These are phyloP conservation scores for Cucumis hystrix DNA, from an alignment of 306 rosid genomes.

Conservation along the genomic window DNA sequence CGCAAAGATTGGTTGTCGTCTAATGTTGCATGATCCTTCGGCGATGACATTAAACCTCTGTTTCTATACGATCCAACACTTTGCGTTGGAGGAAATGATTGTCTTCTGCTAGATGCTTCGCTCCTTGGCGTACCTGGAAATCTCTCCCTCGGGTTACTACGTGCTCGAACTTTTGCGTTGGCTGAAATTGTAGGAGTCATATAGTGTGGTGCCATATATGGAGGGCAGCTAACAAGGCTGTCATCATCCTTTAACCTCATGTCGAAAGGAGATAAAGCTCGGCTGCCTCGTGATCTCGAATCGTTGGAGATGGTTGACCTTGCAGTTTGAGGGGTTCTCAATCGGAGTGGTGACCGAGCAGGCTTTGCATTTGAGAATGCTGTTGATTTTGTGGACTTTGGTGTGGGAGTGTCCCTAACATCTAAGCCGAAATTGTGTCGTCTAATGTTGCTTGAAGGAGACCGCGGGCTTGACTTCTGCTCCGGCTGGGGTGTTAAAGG, in stretches of 20 bases:
- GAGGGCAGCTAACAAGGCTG: conserved; percentile 90
- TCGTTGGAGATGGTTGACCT: conserved; percentile 31
- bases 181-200: conserved; percentile 81
- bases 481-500: conserved; percentile 57
- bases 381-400: conserved; percentile 71
- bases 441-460: conserved; percentile 35
- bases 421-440: conserved; percentile 46
- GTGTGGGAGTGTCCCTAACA: conserved; percentile 35
- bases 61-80: conserved; percentile 70
- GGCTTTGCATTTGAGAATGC: conserved; percentile 29
- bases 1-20: conserved; percentile 55
- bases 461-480: conserved; percentile 38
- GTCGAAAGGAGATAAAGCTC: conserved; percentile 48
- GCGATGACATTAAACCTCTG: conserved; percentile 46
- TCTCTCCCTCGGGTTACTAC: conserved; percentile 72
- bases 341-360: neutral
- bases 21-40: conserved; percentile 36
- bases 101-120: conserved; percentile 54
- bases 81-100: conserved; percentile 70
- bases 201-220: conserved; percentile 79
- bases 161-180: conserved; percentile 57
- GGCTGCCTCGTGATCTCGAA: conserved; percentile 33
- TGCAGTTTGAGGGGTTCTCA: conserved; percentile 27
- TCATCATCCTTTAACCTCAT: conserved; percentile 62
- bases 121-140: conserved; percentile 54